phyloP scores from a whole-genome alignment of 768 basidiomycete genomes.

The Rhodotorula diobovata region DNA sequence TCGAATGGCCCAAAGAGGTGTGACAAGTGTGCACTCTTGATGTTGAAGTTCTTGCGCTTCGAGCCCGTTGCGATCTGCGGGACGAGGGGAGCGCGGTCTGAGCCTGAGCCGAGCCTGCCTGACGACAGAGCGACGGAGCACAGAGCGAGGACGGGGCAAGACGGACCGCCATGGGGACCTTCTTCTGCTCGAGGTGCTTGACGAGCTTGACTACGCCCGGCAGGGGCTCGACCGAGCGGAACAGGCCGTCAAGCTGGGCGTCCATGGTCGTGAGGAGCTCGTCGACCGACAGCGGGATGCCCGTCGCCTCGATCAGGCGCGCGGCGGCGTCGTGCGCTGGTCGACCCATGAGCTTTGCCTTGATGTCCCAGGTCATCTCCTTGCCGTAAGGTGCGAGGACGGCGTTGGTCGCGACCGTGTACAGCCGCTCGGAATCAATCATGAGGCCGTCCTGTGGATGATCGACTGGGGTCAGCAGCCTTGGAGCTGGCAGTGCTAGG shows the following conservation, averaged over 20 bases:
- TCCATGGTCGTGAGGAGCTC: constrained; percentile 60
- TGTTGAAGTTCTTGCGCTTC: constrained; percentile 59
- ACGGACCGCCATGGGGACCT: constrained; percentile 66
- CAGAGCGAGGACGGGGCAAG: background rate
- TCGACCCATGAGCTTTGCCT: constrained; percentile 28
- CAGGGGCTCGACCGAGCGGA: constrained; percentile 67
- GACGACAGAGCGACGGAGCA: background rate
- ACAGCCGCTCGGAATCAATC: constrained; percentile 34
- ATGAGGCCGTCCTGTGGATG: constrained; percentile 33
- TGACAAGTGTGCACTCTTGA: constrained; percentile 63
- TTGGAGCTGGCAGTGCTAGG: too few relatives aligned
- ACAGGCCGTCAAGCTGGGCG: constrained; percentile 58
- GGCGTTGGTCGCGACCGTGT: constrained; percentile 54
- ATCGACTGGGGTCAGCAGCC: too few relatives aligned
- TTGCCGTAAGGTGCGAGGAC: constrained; percentile 68
- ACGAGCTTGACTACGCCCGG: constrained; percentile 69
- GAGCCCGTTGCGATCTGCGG: constrained; percentile 62
- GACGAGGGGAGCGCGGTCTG: background rate
- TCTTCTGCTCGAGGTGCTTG: constrained; percentile 62
- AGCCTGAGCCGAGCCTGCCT: background rate
- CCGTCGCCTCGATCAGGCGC: constrained; percentile 44
- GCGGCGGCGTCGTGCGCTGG: constrained; percentile 51
- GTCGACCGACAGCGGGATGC: constrained; percentile 60
- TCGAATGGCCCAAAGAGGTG: constrained; percentile 62
- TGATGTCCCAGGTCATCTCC: constrained; percentile 66